Conservation (phyloP, 345 rosid genomes). For the Pistacia vera region DNA sequence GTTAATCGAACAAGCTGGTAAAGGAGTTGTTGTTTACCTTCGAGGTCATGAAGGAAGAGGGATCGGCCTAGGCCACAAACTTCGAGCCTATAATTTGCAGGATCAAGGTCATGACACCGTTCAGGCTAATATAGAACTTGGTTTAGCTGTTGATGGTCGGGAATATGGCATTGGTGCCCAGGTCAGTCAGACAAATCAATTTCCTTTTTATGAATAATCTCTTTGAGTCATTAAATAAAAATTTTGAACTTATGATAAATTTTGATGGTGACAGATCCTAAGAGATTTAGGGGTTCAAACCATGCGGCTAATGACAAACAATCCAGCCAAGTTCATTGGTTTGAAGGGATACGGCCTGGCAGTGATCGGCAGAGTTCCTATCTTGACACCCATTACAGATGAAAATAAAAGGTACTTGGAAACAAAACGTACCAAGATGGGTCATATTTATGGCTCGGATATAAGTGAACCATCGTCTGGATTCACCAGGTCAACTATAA, state of each 20-base stretch:
- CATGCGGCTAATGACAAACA: slow-evolving; percentile 90
- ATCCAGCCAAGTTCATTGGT: slow-evolving; percentile 87
- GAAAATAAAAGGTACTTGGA: slow-evolving; percentile 86
- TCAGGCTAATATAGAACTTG: slow-evolving; percentile 84
- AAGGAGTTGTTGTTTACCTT: slow-evolving; percentile 79
- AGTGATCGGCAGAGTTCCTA: slow-evolving; percentile 77
- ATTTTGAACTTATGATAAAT: neutral
- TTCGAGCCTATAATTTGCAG: slow-evolving; percentile 80
- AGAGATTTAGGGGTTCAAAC: slow-evolving; percentile 78
- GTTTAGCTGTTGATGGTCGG: slow-evolving; percentile 77
- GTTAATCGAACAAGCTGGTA: slow-evolving; percentile 62
- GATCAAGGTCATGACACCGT: slow-evolving; percentile 93
- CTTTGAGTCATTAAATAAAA: neutral
- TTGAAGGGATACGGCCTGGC: slow-evolving; percentile 85
- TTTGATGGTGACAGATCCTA: slow-evolving; percentile 52
- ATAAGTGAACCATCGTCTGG: slow-evolving; percentile 46
- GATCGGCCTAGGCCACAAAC: slow-evolving; percentile 88
- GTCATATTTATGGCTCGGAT: slow-evolving; percentile 83
- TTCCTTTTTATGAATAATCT: neutral
- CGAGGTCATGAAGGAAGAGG: slow-evolving; percentile 96
- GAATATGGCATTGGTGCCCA: slow-evolving; percentile 93
- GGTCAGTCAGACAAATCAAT: slow-evolving; percentile 39
- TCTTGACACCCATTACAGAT: slow-evolving; percentile 75
- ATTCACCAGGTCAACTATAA: slow-evolving; percentile 30
- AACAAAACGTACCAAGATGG: slow-evolving; percentile 77